Percentiles rank a stretch among this genome's conserved stretches.
Evolutionary conservation across 345 rosid species (phyloP).

Genomic region (Punica granatum): DNA sequence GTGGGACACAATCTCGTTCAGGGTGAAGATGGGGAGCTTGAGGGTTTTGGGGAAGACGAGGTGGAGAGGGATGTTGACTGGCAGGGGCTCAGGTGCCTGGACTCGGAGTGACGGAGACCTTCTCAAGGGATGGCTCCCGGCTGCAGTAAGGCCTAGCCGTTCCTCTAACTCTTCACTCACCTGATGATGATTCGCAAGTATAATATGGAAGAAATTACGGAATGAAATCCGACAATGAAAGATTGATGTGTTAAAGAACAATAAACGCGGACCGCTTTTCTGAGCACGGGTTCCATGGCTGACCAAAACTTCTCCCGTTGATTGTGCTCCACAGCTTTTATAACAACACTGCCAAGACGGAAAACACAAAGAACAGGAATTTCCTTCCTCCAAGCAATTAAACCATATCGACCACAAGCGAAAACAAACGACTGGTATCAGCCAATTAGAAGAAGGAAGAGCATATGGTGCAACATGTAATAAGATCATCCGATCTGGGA

Average conservation of each 20-base stretch:
- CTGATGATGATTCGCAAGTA: constrained; percentile 19
- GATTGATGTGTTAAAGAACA: neutral
- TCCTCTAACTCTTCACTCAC: constrained; percentile 69
- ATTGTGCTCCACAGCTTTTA: constrained; percentile 38
- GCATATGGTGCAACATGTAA: too few relatives aligned
- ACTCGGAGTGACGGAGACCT: constrained; percentile 44
- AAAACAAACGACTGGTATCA: neutral
- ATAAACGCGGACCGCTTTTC: constrained; percentile 53
- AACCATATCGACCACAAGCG: neutral
- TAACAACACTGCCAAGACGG: constrained; percentile 37
- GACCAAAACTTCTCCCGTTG: constrained; percentile 27
- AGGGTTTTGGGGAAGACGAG: constrained; percentile 29
- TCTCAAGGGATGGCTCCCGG: constrained; percentile 19
- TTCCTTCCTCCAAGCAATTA: neutral
- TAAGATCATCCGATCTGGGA: too few relatives aligned
- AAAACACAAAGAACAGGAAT: neutral
- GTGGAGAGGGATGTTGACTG: constrained; percentile 11
- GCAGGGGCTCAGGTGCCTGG: constrained; percentile 31
- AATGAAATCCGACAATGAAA: too few relatives aligned
- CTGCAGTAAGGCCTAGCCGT: constrained; percentile 17
- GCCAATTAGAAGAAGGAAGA: too few relatives aligned
- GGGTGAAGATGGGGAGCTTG: constrained; percentile 45
- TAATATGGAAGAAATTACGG: too few relatives aligned
- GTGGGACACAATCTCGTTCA: constrained; percentile 44
- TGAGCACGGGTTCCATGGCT: constrained; percentile 60